Evolutionary conservation across 306 rosid species (phyloP).

Genomic region (Quercus aquifolioides): DNA sequence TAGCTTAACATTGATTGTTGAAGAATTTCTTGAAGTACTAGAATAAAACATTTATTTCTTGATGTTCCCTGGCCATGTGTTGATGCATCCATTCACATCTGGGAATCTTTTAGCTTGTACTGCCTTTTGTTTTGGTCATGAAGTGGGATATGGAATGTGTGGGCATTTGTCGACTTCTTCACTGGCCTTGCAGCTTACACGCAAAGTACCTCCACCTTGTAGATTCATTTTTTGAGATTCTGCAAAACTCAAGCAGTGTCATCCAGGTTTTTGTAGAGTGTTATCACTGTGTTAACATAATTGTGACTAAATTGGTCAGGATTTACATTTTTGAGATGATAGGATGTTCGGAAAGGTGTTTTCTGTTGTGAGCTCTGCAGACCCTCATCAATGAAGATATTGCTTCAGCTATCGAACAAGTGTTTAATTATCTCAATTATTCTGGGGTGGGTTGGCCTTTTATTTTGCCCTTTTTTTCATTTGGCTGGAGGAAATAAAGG

Average conservation of each 20-base stretch:
- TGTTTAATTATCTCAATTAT: background rate
- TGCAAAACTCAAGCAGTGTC: background rate
- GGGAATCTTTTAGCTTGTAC: background rate
- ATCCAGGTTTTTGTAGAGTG: background rate
- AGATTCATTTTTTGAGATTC: background rate
- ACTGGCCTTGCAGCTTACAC: background rate
- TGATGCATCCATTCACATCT: background rate
- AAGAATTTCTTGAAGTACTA: background rate
- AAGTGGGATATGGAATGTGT: background rate
- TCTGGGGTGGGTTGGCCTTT: background rate
- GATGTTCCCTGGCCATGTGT: background rate
- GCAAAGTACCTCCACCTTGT: background rate
- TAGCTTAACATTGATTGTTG: background rate
- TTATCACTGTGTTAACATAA: background rate
- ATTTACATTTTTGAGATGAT: background rate
- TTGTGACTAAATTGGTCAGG: background rate
- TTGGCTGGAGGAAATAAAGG: too few species aligned
- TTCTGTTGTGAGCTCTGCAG: background rate
- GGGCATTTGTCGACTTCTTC: too few species aligned
- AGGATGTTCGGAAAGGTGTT: background rate
- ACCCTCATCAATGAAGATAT: background rate
- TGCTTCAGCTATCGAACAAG: background rate
- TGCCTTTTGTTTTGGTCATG: background rate
- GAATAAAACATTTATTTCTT: too few species aligned
- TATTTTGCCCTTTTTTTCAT: too few species aligned